A percentile compares a stretch with the other conserved stretches of the same genome.
phyloP scores from a whole-genome alignment of 2,329 filamentous ascomycete genomes.

The Colletotrichum tamarilloi region DNA sequence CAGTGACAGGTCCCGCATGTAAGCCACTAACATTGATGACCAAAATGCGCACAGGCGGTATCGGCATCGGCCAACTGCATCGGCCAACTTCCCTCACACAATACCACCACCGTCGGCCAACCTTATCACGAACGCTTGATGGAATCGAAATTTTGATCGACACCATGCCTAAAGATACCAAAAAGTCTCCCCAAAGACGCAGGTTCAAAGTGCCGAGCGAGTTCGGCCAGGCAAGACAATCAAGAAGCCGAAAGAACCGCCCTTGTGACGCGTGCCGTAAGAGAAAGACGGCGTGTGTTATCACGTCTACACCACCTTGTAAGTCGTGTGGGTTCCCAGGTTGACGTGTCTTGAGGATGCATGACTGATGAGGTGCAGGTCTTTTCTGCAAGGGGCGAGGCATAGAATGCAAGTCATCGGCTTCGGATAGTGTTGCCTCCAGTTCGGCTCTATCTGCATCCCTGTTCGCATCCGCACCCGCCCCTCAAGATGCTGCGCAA shows the following conservation, averaged over 20 bases:
- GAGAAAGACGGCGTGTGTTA: constrained; percentile 60
- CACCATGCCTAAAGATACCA: background rate
- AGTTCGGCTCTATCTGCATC: background rate
- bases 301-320: constrained; percentile 57
- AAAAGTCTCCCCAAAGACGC: constrained; percentile 38
- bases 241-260: constrained; percentile 57
- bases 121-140: background rate
- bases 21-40: constrained; percentile 9
- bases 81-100: background rate
- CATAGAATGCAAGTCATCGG: constrained; percentile 46
- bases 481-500: background rate
- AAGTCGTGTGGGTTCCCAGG: constrained; percentile 37
- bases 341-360: background rate
- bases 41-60: background rate
- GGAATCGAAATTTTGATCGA: background rate
- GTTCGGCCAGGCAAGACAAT: constrained; percentile 52
- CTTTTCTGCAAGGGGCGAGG: constrained; percentile 49
- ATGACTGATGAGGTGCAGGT: constrained; percentile 36
- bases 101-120: background rate
- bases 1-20: background rate
- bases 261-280: constrained; percentile 58
- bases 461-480: background rate
- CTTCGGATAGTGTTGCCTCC: background rate
- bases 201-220: constrained; percentile 55
- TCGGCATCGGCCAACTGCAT: background rate